phyloP scores from a whole-genome alignment of 352 stramenopile species.

The Globisporangium barbulae region DNA sequence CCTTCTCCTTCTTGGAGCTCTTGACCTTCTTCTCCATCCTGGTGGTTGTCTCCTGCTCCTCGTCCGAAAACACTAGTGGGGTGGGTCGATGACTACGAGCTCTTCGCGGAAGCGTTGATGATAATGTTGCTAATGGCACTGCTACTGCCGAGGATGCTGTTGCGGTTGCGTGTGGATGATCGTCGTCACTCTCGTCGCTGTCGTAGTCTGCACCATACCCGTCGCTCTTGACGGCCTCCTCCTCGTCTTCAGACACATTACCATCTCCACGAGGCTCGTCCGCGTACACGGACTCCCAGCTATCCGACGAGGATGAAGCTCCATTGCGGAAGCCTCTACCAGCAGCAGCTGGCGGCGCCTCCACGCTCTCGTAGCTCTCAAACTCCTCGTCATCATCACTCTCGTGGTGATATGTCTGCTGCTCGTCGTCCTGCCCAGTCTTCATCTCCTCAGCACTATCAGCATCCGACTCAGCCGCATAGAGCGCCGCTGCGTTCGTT shows the following conservation, averaged over 20 bases:
- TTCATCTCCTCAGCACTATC: slow-evolving; percentile 16
- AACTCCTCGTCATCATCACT: slow-evolving; percentile 10
- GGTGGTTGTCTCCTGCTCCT: neutral
- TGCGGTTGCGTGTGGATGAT: slow-evolving; percentile 6
- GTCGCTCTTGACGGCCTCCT: slow-evolving; percentile 25
- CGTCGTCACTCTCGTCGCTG: slow-evolving; percentile 55
- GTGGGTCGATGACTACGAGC: slow-evolving; percentile 3
- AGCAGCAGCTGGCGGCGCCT: slow-evolving; percentile 13
- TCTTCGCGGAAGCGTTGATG: slow-evolving; percentile 1
- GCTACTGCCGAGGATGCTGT: neutral
- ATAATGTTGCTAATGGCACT: slow-evolving; percentile 16
- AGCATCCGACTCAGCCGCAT: slow-evolving; percentile 12
- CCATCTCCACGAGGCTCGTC: slow-evolving; percentile 5
- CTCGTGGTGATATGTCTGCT: slow-evolving; percentile 1
- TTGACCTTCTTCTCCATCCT: slow-evolving; percentile 11
- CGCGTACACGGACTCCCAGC: slow-evolving; percentile 30
- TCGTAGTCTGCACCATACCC: slow-evolving; percentile 70
- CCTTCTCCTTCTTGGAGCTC: slow-evolving; percentile 18
- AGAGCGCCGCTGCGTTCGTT: slow-evolving; percentile 8
- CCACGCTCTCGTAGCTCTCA: slow-evolving; percentile 13
- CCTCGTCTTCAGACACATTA: slow-evolving; percentile 13
- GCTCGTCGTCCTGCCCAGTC: slow-evolving; percentile 9
- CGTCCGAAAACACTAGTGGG: neutral
- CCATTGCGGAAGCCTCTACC: slow-evolving; percentile 10
- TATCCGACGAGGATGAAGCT: slow-evolving; percentile 17